These are phyloP conservation scores for Solanum lignicaule DNA, from an alignment of 257 asterid species.

Conservation along the genomic window DNA sequence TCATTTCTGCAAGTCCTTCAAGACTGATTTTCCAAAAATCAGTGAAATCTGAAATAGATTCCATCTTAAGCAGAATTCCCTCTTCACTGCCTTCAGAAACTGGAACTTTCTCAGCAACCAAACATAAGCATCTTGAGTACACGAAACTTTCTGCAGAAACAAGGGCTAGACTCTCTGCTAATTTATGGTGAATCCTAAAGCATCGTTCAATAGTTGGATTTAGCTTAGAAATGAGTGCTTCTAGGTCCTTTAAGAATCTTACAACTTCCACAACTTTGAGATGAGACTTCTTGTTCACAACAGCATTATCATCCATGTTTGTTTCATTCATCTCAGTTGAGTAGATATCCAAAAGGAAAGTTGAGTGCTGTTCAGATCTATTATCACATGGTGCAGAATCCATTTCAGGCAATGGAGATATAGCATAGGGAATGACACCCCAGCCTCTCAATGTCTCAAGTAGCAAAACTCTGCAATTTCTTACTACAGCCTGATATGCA, in stretches of 20 bases:
- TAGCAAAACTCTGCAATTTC: conserved; percentile 49
- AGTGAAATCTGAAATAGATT: conserved; percentile 18
- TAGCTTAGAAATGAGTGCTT: conserved; percentile 51
- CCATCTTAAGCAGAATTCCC: conserved; percentile 12
- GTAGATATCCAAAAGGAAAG: conserved; percentile 59
- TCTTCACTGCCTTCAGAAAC: conserved; percentile 25
- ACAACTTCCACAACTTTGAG: conserved; percentile 42
- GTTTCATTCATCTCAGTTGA: conserved; percentile 26
- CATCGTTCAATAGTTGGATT: conserved; percentile 56
- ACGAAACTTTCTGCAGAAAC: conserved; percentile 74
- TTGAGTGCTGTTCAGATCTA: conserved; percentile 25
- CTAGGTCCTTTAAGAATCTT: conserved; percentile 36
- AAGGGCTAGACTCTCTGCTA: conserved; percentile 48
- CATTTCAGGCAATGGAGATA: conserved; percentile 29
- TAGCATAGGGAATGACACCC: conserved; percentile 58
- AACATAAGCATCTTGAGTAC: conserved; percentile 49
- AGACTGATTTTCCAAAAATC: conserved; percentile 51
- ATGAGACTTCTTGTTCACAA: conserved; percentile 23
- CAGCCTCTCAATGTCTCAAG: conserved; percentile 35
- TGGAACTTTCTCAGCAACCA: conserved; percentile 22
- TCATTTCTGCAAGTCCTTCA: conserved; percentile 48
- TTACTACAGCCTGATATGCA: conserved; percentile 80
- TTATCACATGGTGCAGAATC: conserved; percentile 25
- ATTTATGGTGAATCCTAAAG: conserved; percentile 62
- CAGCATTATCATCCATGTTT: conserved; percentile 17